Conservation (phyloP, 257 asterid genomes). For the Buddleja alternifolia region DNA sequence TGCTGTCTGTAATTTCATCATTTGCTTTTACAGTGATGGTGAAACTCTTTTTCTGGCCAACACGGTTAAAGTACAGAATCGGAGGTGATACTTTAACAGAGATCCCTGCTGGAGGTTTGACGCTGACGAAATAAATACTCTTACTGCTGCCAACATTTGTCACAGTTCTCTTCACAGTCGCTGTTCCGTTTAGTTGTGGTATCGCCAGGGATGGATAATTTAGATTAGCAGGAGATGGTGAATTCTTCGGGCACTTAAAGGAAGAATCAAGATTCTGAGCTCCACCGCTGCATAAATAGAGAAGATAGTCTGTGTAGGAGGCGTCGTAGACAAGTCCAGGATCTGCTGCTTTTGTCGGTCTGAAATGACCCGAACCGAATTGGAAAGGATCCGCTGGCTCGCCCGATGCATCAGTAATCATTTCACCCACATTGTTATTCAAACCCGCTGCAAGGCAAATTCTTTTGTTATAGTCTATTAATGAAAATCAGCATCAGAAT, state of each 20-base stretch:
- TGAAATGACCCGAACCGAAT: slow-evolving; percentile 82
- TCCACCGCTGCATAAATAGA: slow-evolving; percentile 59
- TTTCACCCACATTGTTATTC: slow-evolving; percentile 49
- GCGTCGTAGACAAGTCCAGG: slow-evolving; percentile 91
- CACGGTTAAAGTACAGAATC: slow-evolving; percentile 46
- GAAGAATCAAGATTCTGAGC: slow-evolving; percentile 35
- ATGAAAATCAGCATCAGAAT: neutral
- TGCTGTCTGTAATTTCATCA: slow-evolving; percentile 14
- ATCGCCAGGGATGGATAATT: slow-evolving; percentile 82
- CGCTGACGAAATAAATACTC: slow-evolving; percentile 58
- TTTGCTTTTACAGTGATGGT: slow-evolving; percentile 56
- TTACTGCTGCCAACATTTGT: slow-evolving; percentile 66
- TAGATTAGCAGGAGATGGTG: slow-evolving; percentile 46
- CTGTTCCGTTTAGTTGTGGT: slow-evolving; percentile 52
- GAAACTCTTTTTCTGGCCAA: slow-evolving; percentile 63
- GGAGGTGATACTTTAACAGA: slow-evolving; percentile 63
- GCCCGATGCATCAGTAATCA: slow-evolving; percentile 63
- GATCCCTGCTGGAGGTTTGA: slow-evolving; percentile 69
- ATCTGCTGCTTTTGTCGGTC: slow-evolving; percentile 86
- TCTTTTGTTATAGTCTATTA: neutral
- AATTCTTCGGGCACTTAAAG: slow-evolving; percentile 55
- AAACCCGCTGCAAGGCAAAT: slow-evolving; percentile 57
- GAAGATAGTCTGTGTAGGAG: slow-evolving; percentile 72
- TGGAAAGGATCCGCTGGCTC: slow-evolving; percentile 82
- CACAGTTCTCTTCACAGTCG: slow-evolving; percentile 58